Evolutionary conservation across 2,329 filamentous ascomycete species (phyloP), one percentile per base, ranked within the genome.

Genomic region (Alternaria hordeiaustralica): DNA sequence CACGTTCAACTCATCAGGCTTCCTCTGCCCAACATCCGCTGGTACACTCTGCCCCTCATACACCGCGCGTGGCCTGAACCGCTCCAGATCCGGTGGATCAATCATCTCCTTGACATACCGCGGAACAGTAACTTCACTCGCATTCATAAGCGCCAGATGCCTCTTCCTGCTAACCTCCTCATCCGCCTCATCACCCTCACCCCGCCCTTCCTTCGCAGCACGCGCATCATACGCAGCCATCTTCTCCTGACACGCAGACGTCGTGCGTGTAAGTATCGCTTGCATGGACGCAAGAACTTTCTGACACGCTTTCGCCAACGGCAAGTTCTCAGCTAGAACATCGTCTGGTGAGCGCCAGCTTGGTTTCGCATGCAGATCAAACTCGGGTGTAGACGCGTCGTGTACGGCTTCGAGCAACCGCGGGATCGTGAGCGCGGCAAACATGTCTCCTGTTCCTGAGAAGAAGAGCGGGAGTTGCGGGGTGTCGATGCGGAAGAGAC

Each of bases 401-500:
- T 83, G 80, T 2, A 93, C 91, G 25, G 93, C 94, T 83, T 98
- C 93, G 61, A 95, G 90, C 75, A 99, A 89, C 28, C 95, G 89
- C 44, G 92, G 92, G 2, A 97, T 89, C 76, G 93, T 94, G 49
- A 99, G 86, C 8, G 95, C 95, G 28, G 94, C 95, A 77, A 99
- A 98, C 95, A 99, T 97, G 83, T 99, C 96, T 50, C 96, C 96
- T 0, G 96, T 98, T 44, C 96, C 96, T 72, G 92, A 94, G 82
- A 98, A 99, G 85, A 96, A 97, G 81, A 94, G 92, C 76, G 97
- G 92, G 63, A 97, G 90, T 26, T 91, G 88, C 0, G 95, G 94
- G 60, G 97, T 93, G 60, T 92, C 89, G 74, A 98, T 90, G 74
- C 91, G 90, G 85, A 98, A 99, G 56, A 95, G 86, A n/a, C 96